phyloP scores from a whole-genome alignment of 1,284 basidiomycete genomes.

The Malassezia japonica region DNA sequence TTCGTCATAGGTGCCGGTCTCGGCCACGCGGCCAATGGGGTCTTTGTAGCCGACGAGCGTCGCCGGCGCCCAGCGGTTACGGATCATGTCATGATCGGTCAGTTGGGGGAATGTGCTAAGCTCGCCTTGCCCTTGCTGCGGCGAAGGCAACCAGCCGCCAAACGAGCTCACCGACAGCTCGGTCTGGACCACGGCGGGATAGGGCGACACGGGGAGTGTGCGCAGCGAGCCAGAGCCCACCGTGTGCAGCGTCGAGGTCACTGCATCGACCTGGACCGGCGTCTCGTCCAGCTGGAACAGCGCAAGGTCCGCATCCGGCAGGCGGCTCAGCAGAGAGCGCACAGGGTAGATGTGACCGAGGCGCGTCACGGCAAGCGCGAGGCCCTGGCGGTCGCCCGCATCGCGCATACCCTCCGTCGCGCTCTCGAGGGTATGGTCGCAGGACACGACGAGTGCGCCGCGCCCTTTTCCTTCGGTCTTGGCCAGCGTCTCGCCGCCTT shows the following conservation, averaged over 20 bases:
- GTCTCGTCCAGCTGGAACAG: constrained; percentile 29
- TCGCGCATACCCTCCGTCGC: not conserved
- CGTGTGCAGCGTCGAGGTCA: not conserved
- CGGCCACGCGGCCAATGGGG: constrained; percentile 22
- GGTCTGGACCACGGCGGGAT: constrained; percentile 56
- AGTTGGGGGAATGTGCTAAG: not conserved
- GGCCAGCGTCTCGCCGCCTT: constrained; percentile 33
- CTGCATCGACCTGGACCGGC: constrained; percentile 20
- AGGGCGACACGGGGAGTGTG: constrained; percentile 61
- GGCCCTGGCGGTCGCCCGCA: not conserved
- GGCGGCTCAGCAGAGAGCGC: constrained; percentile 54
- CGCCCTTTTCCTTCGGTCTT: constrained; percentile 39
- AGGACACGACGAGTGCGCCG: constrained; percentile 55
- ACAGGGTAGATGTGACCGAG: constrained; percentile 52
- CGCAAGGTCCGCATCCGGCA: constrained; percentile 59
- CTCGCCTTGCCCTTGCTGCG: too few relatives aligned
- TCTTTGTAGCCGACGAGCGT: constrained; percentile 42
- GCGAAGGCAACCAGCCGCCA: constrained; percentile 46
- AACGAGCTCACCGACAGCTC: constrained; percentile 57
- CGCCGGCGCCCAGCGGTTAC: constrained; percentile 39
- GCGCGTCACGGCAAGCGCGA: constrained; percentile 48
- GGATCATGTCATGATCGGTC: constrained; percentile 23
- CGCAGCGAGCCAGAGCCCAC: constrained; percentile 36
- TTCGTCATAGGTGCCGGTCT: constrained; percentile 61
- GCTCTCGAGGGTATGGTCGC: constrained; percentile 56